These are phyloP conservation scores for Eucalyptus regnans DNA, from an alignment of 345 rosid genomes.

Conservation along the genomic window DNA sequence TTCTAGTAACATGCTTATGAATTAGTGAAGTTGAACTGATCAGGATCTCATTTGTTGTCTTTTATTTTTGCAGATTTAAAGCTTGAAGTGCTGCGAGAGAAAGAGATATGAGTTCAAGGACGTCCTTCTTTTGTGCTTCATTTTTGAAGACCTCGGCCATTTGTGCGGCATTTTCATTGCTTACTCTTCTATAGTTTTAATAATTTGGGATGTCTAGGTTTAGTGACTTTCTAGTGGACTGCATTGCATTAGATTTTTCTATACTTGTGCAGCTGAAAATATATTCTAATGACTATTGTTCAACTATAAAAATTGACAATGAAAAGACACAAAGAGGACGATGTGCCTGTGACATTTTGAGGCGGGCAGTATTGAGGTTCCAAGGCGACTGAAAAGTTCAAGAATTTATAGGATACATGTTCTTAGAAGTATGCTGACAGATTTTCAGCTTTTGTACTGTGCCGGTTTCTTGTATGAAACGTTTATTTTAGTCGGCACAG, in stretches of 20 bases:
- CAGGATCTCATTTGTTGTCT: neutral
- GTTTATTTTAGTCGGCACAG: neutral
- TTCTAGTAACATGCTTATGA: neutral
- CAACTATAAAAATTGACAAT: neutral
- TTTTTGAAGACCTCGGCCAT: neutral
- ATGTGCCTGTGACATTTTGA: neutral
- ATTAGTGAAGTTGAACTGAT: neutral
- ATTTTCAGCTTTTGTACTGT: neutral
- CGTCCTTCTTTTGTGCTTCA: neutral
- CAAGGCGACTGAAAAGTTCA: neutral
- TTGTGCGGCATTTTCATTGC: neutral
- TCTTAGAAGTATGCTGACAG: neutral
- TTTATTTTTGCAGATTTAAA: neutral
- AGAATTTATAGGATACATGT: neutral
- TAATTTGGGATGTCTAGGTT: neutral
- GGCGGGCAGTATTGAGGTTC: neutral
- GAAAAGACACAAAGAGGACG: neutral
- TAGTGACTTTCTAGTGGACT: neutral
- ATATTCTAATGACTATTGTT: neutral
- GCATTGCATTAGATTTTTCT: neutral
- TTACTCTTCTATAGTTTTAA: neutral
- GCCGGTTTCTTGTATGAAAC: neutral
- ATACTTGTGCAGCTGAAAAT: neutral
- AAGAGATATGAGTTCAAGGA: neutral
- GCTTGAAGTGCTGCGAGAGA: neutral